Base-by-base conservation (phyloP, 345 rosid genomes). In the Populus nigra region DNA sequence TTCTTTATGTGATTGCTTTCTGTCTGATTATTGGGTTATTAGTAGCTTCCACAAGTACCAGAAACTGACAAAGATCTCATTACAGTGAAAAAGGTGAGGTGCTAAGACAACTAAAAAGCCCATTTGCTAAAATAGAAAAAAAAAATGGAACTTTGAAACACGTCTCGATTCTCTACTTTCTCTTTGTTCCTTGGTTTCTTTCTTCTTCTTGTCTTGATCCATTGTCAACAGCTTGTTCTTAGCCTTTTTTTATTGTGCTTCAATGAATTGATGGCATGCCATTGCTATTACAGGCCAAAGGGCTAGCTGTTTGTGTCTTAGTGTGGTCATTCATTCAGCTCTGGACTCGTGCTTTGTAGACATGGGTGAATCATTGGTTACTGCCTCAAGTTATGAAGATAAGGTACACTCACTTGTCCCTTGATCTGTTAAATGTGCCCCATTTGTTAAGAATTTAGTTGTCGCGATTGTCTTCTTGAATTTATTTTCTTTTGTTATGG, bases 351-450 rank as follows among this genome's bases (percentile, higher is more conserved):
- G 41, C 70, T 75, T 77, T 72, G 78, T 83, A 75, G 57, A 59
- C 63, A 92, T 88, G 91, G 93, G 89, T 23, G 96, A 93, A 86
- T 77, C 90, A 81, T 63, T 82, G 69, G 80, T 81, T 73, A 83
- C 86, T 71, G 86, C 86, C 82, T 77, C 88, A 73, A 73, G 29
- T 77, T 47, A 71, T 72, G 84, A 81, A 65, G 91, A 86, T 81
- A 87, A 91, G 96, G 94, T 91, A 84, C 73, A 25, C 38, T 13
- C 71, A 45, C 77, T 68, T 83, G 89, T 80, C 76, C 73, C 63
- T 69, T 79, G 81, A 80, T 72, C 82, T 80, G 79, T 76, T 23
- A 49, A 68, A 13, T 25, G 22, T 68, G 78, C 66, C 67, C 67
- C 80, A 78, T 79, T 83, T 79, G 72, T 67, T 66, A 62, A 50